These are phyloP conservation scores for Stachybotrys echinatus DNA, from an alignment of 2,329 filamentous ascomycete species.

Conservation along the genomic window DNA sequence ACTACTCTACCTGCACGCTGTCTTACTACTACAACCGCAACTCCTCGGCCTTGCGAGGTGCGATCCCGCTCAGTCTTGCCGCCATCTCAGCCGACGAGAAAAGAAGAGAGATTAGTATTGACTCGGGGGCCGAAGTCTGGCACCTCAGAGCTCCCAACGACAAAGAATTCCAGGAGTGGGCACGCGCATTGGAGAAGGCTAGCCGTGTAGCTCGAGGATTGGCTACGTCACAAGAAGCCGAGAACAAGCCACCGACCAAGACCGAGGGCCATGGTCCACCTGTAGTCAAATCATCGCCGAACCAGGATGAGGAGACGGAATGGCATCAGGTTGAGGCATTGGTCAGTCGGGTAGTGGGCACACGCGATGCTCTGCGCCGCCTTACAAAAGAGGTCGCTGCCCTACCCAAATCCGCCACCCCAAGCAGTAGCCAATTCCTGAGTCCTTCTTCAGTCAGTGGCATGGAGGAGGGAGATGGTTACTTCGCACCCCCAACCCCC, in stretches of 20 bases:
- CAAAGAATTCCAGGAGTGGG: slow-evolving; percentile 86
- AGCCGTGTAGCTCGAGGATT: slow-evolving; percentile 58
- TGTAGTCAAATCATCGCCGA: slow-evolving; percentile 21
- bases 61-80: slow-evolving; percentile 86
- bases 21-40: slow-evolving; percentile 96
- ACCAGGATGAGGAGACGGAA: slow-evolving; percentile 65
- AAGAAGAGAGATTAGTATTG: slow-evolving; percentile 87
- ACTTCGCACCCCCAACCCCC: slow-evolving; percentile 36
- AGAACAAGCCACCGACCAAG: slow-evolving; percentile 17
- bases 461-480: slow-evolving; percentile 51
- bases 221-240: slow-evolving; percentile 27
- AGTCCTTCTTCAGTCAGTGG: slow-evolving; percentile 34
- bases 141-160: slow-evolving; percentile 79
- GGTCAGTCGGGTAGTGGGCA: slow-evolving; percentile 80
- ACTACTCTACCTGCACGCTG: slow-evolving; percentile 88
- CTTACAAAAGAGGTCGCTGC: slow-evolving; percentile 80
- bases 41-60: slow-evolving; percentile 84
- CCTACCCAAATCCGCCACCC: slow-evolving; percentile 21
- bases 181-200: slow-evolving; percentile 75
- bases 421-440: slow-evolving; percentile 25
- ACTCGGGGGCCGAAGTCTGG: slow-evolving; percentile 96
- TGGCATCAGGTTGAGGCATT: slow-evolving; percentile 84
- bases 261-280: slow-evolving; percentile 16
- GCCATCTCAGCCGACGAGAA: slow-evolving; percentile 87
- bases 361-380: slow-evolving; percentile 80